A percentile compares a stretch with the other conserved stretches of the same genome.
phyloP scores from a whole-genome alignment of 257 asterid genomes.

The Solanum raphanifolium region DNA sequence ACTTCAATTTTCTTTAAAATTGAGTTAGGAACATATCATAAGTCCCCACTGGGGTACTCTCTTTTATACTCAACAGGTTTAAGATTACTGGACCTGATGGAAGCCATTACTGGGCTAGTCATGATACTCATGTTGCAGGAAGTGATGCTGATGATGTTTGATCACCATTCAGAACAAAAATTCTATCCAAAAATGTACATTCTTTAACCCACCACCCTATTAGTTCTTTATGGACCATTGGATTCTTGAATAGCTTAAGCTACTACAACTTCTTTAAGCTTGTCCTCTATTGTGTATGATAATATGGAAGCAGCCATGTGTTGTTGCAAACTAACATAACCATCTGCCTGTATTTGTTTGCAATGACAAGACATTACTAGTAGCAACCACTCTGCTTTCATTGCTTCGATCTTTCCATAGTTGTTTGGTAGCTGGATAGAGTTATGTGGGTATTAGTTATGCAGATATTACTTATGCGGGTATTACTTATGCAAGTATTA shows the following conservation, averaged over 20 bases:
- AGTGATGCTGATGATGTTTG: constrained; percentile 56
- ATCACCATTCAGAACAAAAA: background rate
- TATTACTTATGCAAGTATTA: too few relatives aligned
- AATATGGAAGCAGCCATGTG: background rate
- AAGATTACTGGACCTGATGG: constrained; percentile 13
- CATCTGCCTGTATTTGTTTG: background rate
- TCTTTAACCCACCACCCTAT: constrained; percentile 9
- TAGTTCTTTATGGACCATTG: background rate
- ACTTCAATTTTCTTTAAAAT: background rate
- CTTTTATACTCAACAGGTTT: constrained; percentile 2
- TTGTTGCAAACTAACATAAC: background rate
- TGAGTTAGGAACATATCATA: background rate
- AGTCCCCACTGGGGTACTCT: background rate
- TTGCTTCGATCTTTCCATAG: background rate
- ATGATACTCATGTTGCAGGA: constrained; percentile 46
- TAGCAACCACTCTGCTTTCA: background rate
- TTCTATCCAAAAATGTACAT: constrained; percentile 33
- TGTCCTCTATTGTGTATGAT: background rate
- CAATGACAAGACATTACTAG: background rate
- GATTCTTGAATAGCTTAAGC: background rate
- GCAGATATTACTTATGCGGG: too few relatives aligned
- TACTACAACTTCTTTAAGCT: background rate
- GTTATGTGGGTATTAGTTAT: too few relatives aligned
- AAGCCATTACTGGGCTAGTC: constrained; percentile 37
- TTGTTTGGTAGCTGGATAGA: too few relatives aligned